Base-by-base conservation (phyloP, 2,329 filamentous ascomycete genomes). In the Hypocrella siamensis region DNA sequence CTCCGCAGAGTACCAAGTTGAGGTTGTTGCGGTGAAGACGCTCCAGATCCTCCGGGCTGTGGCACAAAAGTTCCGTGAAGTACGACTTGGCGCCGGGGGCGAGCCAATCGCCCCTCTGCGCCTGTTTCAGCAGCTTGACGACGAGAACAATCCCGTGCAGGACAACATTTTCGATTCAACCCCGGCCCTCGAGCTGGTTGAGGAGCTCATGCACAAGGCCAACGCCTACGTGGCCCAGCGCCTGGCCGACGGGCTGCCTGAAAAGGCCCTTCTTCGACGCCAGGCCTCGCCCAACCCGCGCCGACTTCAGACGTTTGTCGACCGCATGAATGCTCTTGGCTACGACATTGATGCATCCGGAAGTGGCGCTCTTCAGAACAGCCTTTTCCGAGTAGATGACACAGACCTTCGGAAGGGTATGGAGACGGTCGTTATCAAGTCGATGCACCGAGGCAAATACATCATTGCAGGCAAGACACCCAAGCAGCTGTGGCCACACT, bases 101-200 rank as follows among this genome's bases (percentile, higher is more conserved):
- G 74, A 80, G 40, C 75, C 80, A 10, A 81, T 93, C 45, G 80
- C 86, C 21, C 78, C 88, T 26, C 71, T 98, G 32, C 80, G 90
- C 35, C 69, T 98, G 29, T 65, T 96, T 38, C 85, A 93, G 56
- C 86, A 93, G 58, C 69, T 96, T 26, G 90, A 98, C 44, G 90
- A 98, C 45, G 90, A 98, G 65, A 96, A 96, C 54, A 84, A 94
- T 32, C 90, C 88, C 3, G 86, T 96, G 26, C 85, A 93, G 60
- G 75, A 84, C 52, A 98, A 96, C 60, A 81, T 98, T 41, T 98
- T 96, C 48, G 79, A 94, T 53, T 88, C 83, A 19, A 84, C 83
- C 10, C 67, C 78, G 8, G 83, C 86, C 3, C 84, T 92, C 40
- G 88, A 96, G 58, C 72, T 96, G 40, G 83, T 94, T 28, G 90